phyloP scores from a whole-genome alignment of 2,329 filamentous ascomycete species.

The Sphaerulina musiva region DNA sequence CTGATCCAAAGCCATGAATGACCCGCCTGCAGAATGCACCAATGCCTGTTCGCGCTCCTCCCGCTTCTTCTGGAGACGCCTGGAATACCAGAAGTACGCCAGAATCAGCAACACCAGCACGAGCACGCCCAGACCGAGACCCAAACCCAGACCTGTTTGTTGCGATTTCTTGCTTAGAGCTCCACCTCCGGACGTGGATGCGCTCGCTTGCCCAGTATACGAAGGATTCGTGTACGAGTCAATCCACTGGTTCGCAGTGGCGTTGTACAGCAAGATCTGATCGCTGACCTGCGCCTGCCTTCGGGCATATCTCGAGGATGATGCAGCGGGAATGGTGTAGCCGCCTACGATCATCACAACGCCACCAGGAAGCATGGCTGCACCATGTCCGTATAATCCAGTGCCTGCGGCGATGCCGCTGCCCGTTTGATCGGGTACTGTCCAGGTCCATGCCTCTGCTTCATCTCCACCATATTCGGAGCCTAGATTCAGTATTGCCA shows the following conservation, averaged over 20 bases:
- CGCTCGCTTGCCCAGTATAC: background rate
- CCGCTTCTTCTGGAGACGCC: constrained; percentile 37
- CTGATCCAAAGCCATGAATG: constrained; percentile 41
- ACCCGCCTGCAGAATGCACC: constrained; percentile 27
- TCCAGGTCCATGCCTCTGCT: constrained; percentile 59
- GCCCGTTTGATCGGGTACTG: constrained; percentile 49
- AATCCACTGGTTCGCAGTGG: constrained; percentile 54
- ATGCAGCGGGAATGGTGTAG: constrained; percentile 44
- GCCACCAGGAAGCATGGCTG: constrained; percentile 54
- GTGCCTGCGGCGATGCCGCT: constrained; percentile 38
- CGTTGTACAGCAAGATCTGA: constrained; percentile 53
- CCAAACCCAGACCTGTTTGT: constrained; percentile 42
- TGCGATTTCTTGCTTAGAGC: constrained; percentile 40
- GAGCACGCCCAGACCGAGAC: constrained; percentile 41
- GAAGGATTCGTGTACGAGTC: constrained; percentile 47
- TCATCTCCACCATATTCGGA: constrained; percentile 58
- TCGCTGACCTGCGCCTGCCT: constrained; percentile 37
- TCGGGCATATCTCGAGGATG: constrained; percentile 29
- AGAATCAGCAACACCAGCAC: constrained; percentile 37
- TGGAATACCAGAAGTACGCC: constrained; percentile 45
- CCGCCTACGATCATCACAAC: constrained; percentile 58
- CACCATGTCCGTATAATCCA: constrained; percentile 57
- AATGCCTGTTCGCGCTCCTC: constrained; percentile 49
- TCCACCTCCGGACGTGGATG: constrained; percentile 20
- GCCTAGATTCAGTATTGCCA: constrained; percentile 69